Percentiles rank a stretch among this genome's conserved stretches.
phyloP scores from a whole-genome alignment of 169 alveolate species.

The Perkinsus marinus region DNA sequence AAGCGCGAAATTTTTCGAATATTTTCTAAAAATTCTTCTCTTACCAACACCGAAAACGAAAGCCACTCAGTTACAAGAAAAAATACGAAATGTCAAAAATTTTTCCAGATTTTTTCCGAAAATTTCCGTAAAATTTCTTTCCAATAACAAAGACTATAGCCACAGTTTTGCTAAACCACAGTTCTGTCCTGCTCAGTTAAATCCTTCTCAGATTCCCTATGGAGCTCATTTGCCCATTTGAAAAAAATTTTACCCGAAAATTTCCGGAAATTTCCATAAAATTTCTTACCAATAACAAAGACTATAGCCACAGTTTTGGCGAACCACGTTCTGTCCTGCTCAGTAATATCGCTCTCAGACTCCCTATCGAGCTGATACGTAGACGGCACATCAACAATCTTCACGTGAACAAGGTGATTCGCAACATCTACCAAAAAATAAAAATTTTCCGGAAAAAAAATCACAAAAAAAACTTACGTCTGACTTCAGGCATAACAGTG shows the following conservation, averaged over 20 bases:
- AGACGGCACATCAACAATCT: not conserved
- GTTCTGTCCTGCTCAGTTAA: no score
- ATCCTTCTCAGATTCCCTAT: no score
- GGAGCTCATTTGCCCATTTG: no score
- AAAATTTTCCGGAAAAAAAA: not conserved
- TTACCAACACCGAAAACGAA: not conserved
- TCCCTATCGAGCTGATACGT: not conserved
- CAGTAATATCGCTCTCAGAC: not conserved
- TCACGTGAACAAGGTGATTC: not conserved
- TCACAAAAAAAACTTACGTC: not conserved
- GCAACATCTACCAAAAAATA: not conserved
- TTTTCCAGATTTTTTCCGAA: not conserved
- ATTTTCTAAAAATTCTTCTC: no score
- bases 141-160: no score
- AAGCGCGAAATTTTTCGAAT: not conserved
- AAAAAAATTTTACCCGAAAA: no score
- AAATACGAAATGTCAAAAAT: no score
- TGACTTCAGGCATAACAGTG: constrained; percentile 3
- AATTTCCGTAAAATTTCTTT: not conserved
- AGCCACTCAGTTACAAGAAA: no score
- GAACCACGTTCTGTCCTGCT: not conserved
- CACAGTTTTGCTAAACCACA: no score
- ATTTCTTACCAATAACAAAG: not conserved
- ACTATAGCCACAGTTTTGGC: not conserved
- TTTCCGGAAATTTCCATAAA: no score